phyloP scores from a whole-genome alignment of 495 filamentous ascomycete genomes.

The Neurospora africana region DNA sequence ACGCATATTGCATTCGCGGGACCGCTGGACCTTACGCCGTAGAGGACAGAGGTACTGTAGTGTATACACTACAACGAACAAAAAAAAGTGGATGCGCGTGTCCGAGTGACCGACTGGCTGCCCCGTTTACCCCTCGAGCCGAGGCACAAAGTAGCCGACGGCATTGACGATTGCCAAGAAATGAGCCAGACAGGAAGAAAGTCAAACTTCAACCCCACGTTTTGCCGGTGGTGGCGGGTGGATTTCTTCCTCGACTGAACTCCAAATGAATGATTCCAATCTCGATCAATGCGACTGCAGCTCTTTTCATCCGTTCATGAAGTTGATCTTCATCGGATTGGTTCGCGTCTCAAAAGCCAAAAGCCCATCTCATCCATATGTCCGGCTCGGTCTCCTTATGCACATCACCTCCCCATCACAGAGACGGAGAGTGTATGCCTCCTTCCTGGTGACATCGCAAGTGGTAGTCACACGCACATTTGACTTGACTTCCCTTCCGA shows the following conservation, averaged over 20 bases:
- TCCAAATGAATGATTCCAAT: background rate
- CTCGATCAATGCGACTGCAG: background rate
- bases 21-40: too few relatives aligned
- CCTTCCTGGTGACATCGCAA: background rate
- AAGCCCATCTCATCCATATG: background rate
- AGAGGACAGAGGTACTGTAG: background rate
- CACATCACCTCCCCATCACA: background rate
- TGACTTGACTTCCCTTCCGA: background rate
- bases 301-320: background rate
- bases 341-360: background rate
- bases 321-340: background rate
- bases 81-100: constrained; percentile 10
- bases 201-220: background rate
- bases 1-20: too few relatives aligned
- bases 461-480: background rate
- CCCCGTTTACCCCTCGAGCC: constrained; percentile 13
- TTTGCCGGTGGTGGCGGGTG: background rate
- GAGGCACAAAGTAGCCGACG: constrained; percentile 16
- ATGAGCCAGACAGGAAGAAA: background rate
- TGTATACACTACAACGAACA: constrained; percentile 1
- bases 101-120: constrained; percentile 7
- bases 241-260: background rate
- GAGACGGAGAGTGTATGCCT: background rate
- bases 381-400: background rate
- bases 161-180: background rate